Base-by-base conservation (phyloP, 805 yeast genomes). In the Metschnikowia baotianmanensis region DNA sequence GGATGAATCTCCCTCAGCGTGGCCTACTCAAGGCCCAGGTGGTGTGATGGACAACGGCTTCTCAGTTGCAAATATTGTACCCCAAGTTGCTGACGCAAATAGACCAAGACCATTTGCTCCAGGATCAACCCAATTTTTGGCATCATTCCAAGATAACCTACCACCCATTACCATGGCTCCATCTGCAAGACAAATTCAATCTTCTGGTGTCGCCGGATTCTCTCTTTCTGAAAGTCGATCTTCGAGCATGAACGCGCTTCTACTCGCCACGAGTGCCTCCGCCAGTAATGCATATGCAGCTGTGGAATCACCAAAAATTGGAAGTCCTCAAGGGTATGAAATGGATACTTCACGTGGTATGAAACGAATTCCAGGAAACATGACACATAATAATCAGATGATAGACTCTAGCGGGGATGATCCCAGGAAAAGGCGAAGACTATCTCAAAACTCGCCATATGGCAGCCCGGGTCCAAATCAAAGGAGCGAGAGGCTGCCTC, bases 221-320 rank as follows among this genome's bases (percentile, higher is more conserved):
- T 40, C 44, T 6, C 34, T 40, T 6, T 27, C 34, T 15, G 40
- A 40, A 15, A 21, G 28, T 18, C 16, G 44, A 17, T 32, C 41
- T 4, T 32, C 41, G 16, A 48, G 38, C 30, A 48, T 48, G 44
- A 39, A 46, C 18, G 50, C 52, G 10, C 47, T 48, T 7, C 22
- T 48, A 17, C 32, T 41, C 9, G 52, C 52, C 9, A 46, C 52
- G 9, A 42, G 32, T 15, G 37, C 43, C 4, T 32, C 43, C 12
- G 31, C 21, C 19, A 20, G 27, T 8, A 16, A 28, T 5, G 26
- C 31, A 23, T 25, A 15, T 18, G 35, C 15, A 13, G 15, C 21
- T n/a, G 8, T 24, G n/a, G 35, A 22, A 5, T 29, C 39, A 10
- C 8, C 36, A 20, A 25, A 25, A 20, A 33, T 8, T 7, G 10